Base-by-base conservation (phyloP, 352 stramenopile species). In the Globisporangium middletonii region DNA sequence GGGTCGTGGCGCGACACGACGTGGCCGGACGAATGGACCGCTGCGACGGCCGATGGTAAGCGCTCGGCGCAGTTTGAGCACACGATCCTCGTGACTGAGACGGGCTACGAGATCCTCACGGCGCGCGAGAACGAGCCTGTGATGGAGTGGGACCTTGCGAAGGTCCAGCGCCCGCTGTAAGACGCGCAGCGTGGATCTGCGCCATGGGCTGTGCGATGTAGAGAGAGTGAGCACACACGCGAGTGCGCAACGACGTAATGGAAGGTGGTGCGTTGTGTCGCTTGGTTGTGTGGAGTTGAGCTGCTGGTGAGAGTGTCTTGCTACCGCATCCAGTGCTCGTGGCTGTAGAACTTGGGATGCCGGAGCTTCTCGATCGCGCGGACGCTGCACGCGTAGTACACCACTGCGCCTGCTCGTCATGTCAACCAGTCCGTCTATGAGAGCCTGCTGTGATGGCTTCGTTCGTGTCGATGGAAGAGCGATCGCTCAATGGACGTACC, bases 11-110 rank as follows among this genome's bases (percentile, higher is more conserved):
- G 93, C 88, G 85, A 92, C 64, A 66, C 83, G 66, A 98, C 88
- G 5, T 99, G 97, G 97, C 91, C 90, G 18, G 97, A 99, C 69
- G 95, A 99, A 63, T 99, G 97, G 97, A 99, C 97, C 27, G 91
- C 89, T 13, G 93, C 98, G 15, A 99, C 97, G 5, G 82, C 73
- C 9, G 97, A 99, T 77, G 97, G 97, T 33, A 82, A 89, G 57
- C 86, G 94, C 23, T 98, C 89, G 53, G 96, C 97, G 12, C 97
- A 99, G 77, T 97, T 97, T 56, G 97, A 99, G 67, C 97, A 99
- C 73, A 99, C 96, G 18, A 86, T 99, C n/a, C 67, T 99, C 26
- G 95, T 99, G n/a, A 99, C 97, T 1, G 93, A 99, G 38, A 94
- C 80, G 19, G 97, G 97, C 44, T 97, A 88, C 59, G 97, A 99